These are phyloP conservation scores for Neophaeococcomyces aloes DNA, from an alignment of 2,329 filamentous ascomycete genomes.

Conservation along the genomic window DNA sequence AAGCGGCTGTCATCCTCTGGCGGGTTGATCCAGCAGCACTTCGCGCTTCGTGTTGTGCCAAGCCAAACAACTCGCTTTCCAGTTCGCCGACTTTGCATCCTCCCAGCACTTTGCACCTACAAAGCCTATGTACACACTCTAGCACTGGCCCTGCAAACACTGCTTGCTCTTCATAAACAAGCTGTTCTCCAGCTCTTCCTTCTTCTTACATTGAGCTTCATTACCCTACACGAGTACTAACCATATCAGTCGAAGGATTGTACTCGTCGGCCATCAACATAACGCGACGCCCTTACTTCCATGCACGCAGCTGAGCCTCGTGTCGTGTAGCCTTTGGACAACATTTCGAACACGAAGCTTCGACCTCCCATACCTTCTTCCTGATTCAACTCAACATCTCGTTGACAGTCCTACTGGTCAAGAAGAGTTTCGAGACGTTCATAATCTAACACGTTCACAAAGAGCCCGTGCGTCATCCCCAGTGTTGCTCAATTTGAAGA, in stretches of 20 bases:
- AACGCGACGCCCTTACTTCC: conserved; percentile 1
- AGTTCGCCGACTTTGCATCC: background rate
- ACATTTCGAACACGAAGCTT: conserved; percentile 5
- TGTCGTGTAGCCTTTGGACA: conserved; percentile 1
- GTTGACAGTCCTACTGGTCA: background rate
- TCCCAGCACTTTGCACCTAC: conserved; percentile 7
- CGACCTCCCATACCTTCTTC: conserved; percentile 4
- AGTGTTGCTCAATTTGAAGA: background rate
- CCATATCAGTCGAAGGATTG: background rate
- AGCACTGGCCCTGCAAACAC: conserved; percentile 3
- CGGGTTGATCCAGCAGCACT: conserved; percentile 6
- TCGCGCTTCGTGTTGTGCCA: conserved; percentile 8
- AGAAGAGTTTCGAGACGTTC: background rate
- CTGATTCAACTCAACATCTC: conserved; percentile 7
- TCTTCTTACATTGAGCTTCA: conserved; percentile 5
- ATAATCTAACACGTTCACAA: conserved; percentile 13
- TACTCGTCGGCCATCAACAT: conserved; percentile 3
- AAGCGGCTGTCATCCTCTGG: background rate
- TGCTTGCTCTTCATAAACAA: conserved; percentile 6
- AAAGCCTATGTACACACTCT: conserved; percentile 2
- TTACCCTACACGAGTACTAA: background rate
- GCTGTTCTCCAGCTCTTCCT: conserved; percentile 2
- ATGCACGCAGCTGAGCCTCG: conserved; percentile 1
- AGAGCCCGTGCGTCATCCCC: conserved; percentile 21
- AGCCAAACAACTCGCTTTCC: conserved; percentile 11